Percentiles rank a stretch among this genome's conserved stretches.
These are phyloP conservation scores for Claviceps fusiformis DNA, from an alignment of 2,329 filamentous ascomycete species.

Conservation along the genomic window DNA sequence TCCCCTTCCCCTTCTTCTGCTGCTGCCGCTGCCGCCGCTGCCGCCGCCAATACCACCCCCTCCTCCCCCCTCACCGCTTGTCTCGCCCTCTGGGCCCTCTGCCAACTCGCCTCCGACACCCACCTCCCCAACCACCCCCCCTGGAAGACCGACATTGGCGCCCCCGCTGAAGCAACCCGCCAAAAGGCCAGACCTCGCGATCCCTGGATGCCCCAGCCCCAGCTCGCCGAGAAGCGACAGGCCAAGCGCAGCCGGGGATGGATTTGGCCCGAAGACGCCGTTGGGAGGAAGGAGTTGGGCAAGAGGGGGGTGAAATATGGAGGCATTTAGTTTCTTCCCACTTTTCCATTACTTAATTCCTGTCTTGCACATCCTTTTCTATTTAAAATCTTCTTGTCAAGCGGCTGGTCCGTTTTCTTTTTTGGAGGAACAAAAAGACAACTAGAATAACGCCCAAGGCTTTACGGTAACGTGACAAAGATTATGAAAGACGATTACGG, in stretches of 20 bases:
- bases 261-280: constrained; percentile 61
- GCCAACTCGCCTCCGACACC: constrained; percentile 52
- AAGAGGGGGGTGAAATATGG: constrained; percentile 49
- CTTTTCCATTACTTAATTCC: too few species aligned
- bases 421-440: neutral
- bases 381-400: neutral
- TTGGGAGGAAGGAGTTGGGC: constrained; percentile 59
- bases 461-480: too few species aligned
- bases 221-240: constrained; percentile 61
- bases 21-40: too few species aligned
- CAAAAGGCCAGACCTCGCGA: constrained; percentile 58
- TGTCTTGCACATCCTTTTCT: neutral
- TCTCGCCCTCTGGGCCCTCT: constrained; percentile 65
- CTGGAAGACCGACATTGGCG: constrained; percentile 62
- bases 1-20: too few species aligned
- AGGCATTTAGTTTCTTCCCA: constrained; percentile 8
- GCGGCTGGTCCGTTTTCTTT: too few species aligned
- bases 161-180: constrained; percentile 57
- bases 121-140: constrained; percentile 39
- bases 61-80: constrained; percentile 49
- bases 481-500: neutral
- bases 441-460: too few species aligned
- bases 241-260: constrained; percentile 61
- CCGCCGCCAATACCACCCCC: neutral
- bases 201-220: constrained; percentile 61